Percentiles rank a stretch among this genome's conserved stretches.
Evolutionary conservation across 139 green algal species (phyloP).

Genomic region (Pleodorina starrii): DNA sequence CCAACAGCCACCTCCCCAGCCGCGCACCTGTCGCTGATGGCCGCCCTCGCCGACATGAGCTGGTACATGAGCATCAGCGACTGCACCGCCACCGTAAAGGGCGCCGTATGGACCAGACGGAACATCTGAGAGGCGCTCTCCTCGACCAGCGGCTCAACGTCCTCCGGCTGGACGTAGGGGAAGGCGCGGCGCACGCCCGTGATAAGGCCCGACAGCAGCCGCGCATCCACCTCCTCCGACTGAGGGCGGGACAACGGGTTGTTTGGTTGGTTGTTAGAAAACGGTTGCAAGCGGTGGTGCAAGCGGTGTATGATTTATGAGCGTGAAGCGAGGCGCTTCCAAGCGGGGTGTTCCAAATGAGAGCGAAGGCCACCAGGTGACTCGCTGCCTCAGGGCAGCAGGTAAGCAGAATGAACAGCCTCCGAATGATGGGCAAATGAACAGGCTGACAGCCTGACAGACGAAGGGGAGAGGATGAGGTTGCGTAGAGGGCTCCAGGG

Average conservation of each 20-base stretch:
- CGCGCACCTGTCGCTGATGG: constrained; percentile 83
- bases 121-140: constrained; percentile 84
- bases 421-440: no score
- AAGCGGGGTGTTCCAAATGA: no score
- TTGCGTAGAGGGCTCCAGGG: no score
- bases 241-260: background rate
- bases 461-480: no score
- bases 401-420: no score
- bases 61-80: constrained; percentile 94
- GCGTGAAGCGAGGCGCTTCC: no score
- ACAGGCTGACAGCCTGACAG: no score
- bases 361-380: no score
- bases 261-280: no score
- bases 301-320: no score
- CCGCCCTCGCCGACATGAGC: constrained; percentile 69
- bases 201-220: constrained; percentile 88
- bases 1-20: background rate
- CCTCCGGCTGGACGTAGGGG: constrained; percentile 83
- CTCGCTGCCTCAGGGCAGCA: no score
- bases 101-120: constrained; percentile 87
- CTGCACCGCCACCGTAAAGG: constrained; percentile 89
- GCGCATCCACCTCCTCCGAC: constrained; percentile 69
- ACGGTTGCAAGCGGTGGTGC: no score
- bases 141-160: constrained; percentile 67
- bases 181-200: constrained; percentile 94